Evolutionary conservation across 1,139 yeast species (phyloP).

Genomic region (Yamadazyma diospyri): DNA sequence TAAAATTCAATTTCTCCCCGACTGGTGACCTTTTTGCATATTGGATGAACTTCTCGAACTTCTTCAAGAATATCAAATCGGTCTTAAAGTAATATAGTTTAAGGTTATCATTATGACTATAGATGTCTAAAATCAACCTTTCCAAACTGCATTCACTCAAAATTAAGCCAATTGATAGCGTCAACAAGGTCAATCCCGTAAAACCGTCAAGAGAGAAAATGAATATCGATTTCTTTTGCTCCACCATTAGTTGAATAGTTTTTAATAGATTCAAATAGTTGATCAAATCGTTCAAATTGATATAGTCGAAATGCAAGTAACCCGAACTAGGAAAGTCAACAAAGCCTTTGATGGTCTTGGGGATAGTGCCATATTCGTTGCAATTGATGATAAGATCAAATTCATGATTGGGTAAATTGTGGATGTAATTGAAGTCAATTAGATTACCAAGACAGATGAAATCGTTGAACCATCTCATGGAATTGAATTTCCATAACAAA

Average conservation of each 20-base stretch:
- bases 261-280: constrained; percentile 31
- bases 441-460: constrained; percentile 33
- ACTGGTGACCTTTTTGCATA: constrained; percentile 4
- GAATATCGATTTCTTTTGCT: constrained; percentile 23
- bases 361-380: constrained; percentile 32
- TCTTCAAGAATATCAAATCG: constrained; percentile 31
- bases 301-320: constrained; percentile 19
- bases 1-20: constrained; percentile 10
- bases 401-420: constrained; percentile 14
- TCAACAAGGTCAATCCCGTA: constrained; percentile 34
- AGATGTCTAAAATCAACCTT: constrained; percentile 19
- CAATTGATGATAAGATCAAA: constrained; percentile 35
- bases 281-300: constrained; percentile 25
- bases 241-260: constrained; percentile 23
- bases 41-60: constrained; percentile 28
- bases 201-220: constrained; percentile 40
- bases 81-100: constrained; percentile 31
- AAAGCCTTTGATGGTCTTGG: constrained; percentile 21
- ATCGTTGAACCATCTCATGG: constrained; percentile 26
- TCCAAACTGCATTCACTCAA: constrained; percentile 22
- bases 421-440: constrained; percentile 27
- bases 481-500: constrained; percentile 33
- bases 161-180: constrained; percentile 24
- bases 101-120: constrained; percentile 14
- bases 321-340: constrained; percentile 39